Evolutionary conservation across 495 filamentous ascomycete species (phyloP).

Genomic region (Penicillium goetzii): DNA sequence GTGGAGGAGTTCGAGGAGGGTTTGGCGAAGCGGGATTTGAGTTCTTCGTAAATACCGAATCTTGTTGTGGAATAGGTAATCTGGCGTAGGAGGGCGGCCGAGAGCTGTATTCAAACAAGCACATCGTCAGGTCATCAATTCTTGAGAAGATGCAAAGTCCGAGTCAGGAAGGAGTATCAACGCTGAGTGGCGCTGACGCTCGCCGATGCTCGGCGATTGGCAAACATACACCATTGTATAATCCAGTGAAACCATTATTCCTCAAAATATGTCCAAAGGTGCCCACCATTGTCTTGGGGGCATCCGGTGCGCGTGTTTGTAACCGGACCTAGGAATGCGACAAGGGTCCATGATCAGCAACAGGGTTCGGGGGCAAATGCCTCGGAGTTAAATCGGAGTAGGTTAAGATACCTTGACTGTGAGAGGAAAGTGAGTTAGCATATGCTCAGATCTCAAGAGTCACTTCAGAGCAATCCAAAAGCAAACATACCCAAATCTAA

Average conservation of each 20-base stretch:
- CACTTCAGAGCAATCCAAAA: background rate
- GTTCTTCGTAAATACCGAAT: slow-evolving; percentile 92
- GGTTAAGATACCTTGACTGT: slow-evolving; percentile 54
- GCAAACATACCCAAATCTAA: slow-evolving; percentile 64
- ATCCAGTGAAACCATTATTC: slow-evolving; percentile 66
- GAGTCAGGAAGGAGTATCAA: background rate
- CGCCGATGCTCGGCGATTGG: background rate
- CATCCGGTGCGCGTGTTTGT: slow-evolving; percentile 73
- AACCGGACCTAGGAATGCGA: slow-evolving; percentile 70
- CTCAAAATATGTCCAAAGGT: slow-evolving; percentile 78
- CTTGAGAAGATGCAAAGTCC: background rate
- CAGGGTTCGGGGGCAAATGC: slow-evolving; percentile 4
- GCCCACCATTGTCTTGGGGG: slow-evolving; percentile 73
- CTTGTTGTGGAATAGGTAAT: slow-evolving; percentile 89
- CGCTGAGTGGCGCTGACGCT: background rate
- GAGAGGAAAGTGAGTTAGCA: slow-evolving; percentile 22
- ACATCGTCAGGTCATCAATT: slow-evolving; percentile 18
- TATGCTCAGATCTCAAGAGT: slow-evolving; percentile 1
- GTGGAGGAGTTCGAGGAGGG: slow-evolving; percentile 37
- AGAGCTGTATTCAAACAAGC: slow-evolving; percentile 58
- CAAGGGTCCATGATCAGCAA: slow-evolving; percentile 25
- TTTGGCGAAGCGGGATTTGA: slow-evolving; percentile 69
- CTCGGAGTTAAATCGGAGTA: slow-evolving; percentile 16
- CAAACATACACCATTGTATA: slow-evolving; percentile 75
- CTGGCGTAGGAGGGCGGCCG: slow-evolving; percentile 89